A percentile compares a stretch with the other conserved stretches of the same genome.
phyloP scores from a whole-genome alignment of 768 basidiomycete species.

The Agaricus subrufescens region DNA sequence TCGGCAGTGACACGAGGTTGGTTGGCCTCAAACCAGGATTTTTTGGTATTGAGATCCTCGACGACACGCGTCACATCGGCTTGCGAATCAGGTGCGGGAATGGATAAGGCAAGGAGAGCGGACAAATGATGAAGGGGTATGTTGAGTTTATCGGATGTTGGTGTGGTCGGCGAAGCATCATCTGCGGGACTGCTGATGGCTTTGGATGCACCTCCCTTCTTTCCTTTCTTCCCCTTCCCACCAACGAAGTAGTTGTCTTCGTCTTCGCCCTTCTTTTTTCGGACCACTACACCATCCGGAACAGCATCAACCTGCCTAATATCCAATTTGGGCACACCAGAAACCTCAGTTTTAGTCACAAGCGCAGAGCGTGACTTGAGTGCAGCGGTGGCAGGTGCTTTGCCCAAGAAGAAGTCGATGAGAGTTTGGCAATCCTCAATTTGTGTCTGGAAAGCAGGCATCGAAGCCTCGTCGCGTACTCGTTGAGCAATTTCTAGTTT shows the following conservation, averaged over 20 bases:
- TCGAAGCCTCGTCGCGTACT: conserved; percentile 84
- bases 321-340: conserved; percentile 76
- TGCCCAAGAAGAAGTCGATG: conserved; percentile 79
- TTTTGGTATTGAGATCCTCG: conserved; percentile 90
- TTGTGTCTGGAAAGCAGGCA: conserved; percentile 86
- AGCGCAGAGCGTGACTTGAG: conserved; percentile 18
- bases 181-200: conserved; percentile 27
- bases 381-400: conserved; percentile 27
- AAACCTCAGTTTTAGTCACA: conserved; percentile 38
- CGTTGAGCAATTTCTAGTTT: conserved; percentile 75
- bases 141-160: conserved; percentile 43
- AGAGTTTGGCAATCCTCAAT: conserved; percentile 97
- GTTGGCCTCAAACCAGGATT: conserved; percentile 93
- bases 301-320: conserved; percentile 75
- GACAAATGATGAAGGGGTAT: conserved; percentile 83
- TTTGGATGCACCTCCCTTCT: conserved; percentile 35
- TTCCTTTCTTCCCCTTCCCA: conserved; percentile 63
- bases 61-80: conserved; percentile 80
- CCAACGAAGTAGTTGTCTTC: conserved; percentile 80
- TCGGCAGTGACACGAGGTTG: conserved; percentile 76
- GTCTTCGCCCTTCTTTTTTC: conserved; percentile 93
- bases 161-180: conserved; percentile 19
- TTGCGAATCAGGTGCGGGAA: conserved; percentile 78
- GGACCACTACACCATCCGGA: conserved; percentile 62
- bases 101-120: conserved; percentile 83